Evolutionary conservation across 2,329 filamentous ascomycete genomes (phyloP).

Genomic region (Chrysoporthe puriensis): DNA sequence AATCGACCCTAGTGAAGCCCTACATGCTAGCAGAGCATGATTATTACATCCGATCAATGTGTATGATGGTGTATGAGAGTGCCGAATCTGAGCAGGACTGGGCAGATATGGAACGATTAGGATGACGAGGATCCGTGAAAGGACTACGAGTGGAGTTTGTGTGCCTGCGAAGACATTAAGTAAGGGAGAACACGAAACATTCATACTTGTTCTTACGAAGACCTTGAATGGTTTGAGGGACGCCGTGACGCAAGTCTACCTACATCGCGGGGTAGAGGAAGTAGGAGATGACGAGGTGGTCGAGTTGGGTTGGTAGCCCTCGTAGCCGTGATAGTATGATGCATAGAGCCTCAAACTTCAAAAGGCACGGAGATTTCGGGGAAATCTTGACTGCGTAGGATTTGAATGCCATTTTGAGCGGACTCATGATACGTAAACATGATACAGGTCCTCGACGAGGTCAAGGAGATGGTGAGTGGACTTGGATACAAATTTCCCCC

Average conservation of each 20-base stretch:
- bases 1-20: too few relatives aligned
- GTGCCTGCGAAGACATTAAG: conserved; percentile 50
- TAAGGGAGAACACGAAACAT: conserved; percentile 49
- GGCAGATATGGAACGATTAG: conserved; percentile 49
- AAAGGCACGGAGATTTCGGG: too few relatives aligned
- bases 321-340: too few relatives aligned
- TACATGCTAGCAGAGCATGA: too few relatives aligned
- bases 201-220: conserved; percentile 51
- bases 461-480: not conserved
- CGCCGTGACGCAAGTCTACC: conserved; percentile 56
- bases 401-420: not conserved
- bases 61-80: conserved; percentile 46
- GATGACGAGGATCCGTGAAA: conserved; percentile 48
- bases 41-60: conserved; percentile 44
- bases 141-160: conserved; percentile 55
- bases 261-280: conserved; percentile 46
- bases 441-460: not conserved
- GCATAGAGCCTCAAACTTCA: not conserved
- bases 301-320: conserved; percentile 49
- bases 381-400: too few relatives aligned
- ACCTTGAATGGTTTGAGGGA: conserved; percentile 43
- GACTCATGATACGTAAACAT: not conserved
- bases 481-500: not conserved
- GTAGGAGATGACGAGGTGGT: conserved; percentile 51
- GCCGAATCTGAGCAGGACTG: conserved; percentile 39